Base-by-base conservation (phyloP, 768 basidiomycete species). In the Boletus pseudo-olivaceus region DNA sequence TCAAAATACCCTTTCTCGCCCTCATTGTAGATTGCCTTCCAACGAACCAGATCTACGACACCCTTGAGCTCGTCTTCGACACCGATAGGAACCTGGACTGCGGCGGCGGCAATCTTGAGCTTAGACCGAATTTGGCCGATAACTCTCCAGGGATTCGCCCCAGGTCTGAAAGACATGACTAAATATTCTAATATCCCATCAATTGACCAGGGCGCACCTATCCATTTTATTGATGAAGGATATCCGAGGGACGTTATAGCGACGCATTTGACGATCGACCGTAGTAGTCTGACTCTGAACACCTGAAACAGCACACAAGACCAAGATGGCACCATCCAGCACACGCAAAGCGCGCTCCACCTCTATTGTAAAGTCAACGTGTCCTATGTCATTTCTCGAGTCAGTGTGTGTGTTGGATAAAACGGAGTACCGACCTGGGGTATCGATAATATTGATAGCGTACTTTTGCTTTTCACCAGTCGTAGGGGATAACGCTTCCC, bases 201-300 rank as follows among this genome's bases (percentile, higher is more conserved):
- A 15, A 40, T 27, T 17, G 5, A 27, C 7, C 0, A 62, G 14
- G 4, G 11, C 12, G 30, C 47, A 90, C 90, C 93, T 82, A 66
- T 98, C 96, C 96, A 98, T 98, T 75, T 98, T 98, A 74, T 98
- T 98, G 66, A 98, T 84, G 71, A 97, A 98, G 0, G 93, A 97
- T 55, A 99, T 82, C 41, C 97, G 82, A 53, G 97, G 97, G 54
- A 99, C 92, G 64, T 88, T 87, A 69, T 99, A 99, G 34, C 97
- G 84, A 57, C 91, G 82, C 97, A 99, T 99, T 78, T 99, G 97
- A 55, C 97, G 81, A 74, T 99, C 97, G 35, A 99, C 97, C 12
- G 97, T 99, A 20, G 93, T 98, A 2, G 97, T 99, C 82, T 99
- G 97, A 73, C 90, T 93, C 85, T 95, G 73, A 5, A 99, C 97